Evolutionary conservation across 345 rosid species (phyloP).

Genomic region (Corchorus capsularis): DNA sequence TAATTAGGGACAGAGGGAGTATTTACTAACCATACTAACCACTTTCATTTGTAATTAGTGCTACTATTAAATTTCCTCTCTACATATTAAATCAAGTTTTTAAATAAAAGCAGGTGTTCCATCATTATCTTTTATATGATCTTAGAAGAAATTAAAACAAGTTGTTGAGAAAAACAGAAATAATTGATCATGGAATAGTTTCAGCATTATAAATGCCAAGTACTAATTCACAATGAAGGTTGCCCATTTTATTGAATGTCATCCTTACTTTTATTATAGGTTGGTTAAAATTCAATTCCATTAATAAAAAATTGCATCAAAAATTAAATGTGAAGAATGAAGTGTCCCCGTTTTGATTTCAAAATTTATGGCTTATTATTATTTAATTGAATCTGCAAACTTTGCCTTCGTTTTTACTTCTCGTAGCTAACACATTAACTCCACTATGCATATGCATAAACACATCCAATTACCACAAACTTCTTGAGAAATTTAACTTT

Average conservation of each 20-base stretch:
- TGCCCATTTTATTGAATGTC: not conserved
- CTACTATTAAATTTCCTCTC: not conserved
- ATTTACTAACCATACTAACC: not conserved
- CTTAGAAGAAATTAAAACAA: not conserved
- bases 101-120: not conserved
- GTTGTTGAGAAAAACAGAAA: too few species aligned
- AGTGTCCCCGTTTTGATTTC: too few species aligned
- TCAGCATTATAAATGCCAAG: not conserved
- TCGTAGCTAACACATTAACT: not conserved
- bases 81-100: not conserved
- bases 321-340: not conserved
- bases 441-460: not conserved
- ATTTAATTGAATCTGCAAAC: not conserved
- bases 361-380: slow-evolving; percentile 8
- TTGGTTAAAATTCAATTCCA: not conserved
- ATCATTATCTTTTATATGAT: not conserved
- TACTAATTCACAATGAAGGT: not conserved
- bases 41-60: not conserved
- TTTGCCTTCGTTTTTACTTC: not conserved
- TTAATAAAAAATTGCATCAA: not conserved
- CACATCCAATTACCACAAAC: not conserved
- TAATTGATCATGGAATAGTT: not conserved
- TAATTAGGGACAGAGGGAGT: too few species aligned
- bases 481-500: too few species aligned
- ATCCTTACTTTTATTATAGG: not conserved